These are phyloP conservation scores for Pythium phragmiticola DNA, from an alignment of 352 stramenopile genomes.

Conservation along the genomic window DNA sequence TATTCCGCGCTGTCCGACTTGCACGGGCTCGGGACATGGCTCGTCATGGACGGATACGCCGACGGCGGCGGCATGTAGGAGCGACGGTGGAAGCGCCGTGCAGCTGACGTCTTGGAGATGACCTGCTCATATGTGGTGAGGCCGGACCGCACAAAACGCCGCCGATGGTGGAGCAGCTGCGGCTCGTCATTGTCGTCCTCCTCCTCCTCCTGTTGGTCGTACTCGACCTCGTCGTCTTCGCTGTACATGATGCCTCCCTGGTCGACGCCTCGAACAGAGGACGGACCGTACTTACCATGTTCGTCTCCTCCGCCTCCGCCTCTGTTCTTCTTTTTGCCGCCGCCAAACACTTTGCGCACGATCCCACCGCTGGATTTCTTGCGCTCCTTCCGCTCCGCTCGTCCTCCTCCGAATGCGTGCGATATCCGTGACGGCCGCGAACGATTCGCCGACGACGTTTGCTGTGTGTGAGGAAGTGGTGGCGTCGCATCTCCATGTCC, in stretches of 20 bases:
- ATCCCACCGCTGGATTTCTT: conserved; percentile 1
- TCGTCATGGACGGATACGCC: not conserved
- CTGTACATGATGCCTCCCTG: conserved; percentile 23
- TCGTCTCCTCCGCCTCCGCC: not conserved
- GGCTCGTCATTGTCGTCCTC: conserved; percentile 20
- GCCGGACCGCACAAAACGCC: conserved; percentile 30
- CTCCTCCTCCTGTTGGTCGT: conserved; percentile 6
- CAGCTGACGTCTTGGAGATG: conserved; percentile 32
- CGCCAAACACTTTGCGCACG: conserved; percentile 23
- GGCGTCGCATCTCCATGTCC: not conserved
- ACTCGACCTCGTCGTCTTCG: conserved; percentile 24
- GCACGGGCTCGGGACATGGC: not conserved
- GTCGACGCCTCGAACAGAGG: not conserved
- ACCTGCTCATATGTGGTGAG: conserved; percentile 32
- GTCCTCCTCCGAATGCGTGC: conserved; percentile 6
- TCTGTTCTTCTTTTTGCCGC: conserved; percentile 10
- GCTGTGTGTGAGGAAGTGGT: not conserved
- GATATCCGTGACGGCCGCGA: conserved; percentile 15
- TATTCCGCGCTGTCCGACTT: conserved; percentile 4
- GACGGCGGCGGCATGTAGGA: conserved; percentile 9
- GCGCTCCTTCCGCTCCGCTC: conserved; percentile 2
- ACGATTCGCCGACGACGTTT: not conserved
- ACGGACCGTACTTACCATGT: conserved; percentile 4
- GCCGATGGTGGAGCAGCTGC: conserved; percentile 16
- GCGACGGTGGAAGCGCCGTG: conserved; percentile 26